phyloP scores from a whole-genome alignment of 352 stramenopile genomes.

The Hyaloperonospora arabidopsidis region DNA sequence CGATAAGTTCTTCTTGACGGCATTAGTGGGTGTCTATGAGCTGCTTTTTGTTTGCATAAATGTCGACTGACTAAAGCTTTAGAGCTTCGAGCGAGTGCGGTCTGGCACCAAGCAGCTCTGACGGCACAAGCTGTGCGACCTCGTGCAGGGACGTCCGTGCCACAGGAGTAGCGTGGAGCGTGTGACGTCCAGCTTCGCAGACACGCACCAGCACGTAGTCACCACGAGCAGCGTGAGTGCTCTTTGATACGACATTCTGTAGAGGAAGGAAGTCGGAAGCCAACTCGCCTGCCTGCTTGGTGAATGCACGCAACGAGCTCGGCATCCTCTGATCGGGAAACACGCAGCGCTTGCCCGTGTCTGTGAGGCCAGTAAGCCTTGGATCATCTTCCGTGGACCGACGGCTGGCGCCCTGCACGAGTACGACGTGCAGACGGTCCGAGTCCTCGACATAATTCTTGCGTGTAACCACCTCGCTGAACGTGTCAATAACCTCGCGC shows the following conservation, averaged over 20 bases:
- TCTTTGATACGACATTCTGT: constrained; percentile 21
- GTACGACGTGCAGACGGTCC: constrained; percentile 89
- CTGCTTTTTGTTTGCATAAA: constrained; percentile 7
- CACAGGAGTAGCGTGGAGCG: constrained; percentile 72
- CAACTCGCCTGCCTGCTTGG: constrained; percentile 27
- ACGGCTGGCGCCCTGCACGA: constrained; percentile 92
- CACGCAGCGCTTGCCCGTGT: constrained; percentile 88
- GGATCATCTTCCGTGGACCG: constrained; percentile 62
- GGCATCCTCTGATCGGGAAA: constrained; percentile 60
- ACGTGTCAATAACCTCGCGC: constrained; percentile 94
- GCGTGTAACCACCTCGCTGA: constrained; percentile 82
- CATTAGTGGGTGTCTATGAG: constrained; percentile 1
- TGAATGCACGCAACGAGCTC: constrained; percentile 40
- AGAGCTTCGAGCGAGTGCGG: constrained; percentile 35
- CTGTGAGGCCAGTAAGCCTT: constrained; percentile 80
- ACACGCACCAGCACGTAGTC: constrained; percentile 84
- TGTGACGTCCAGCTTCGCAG: constrained; percentile 72
- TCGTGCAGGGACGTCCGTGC: constrained; percentile 69
- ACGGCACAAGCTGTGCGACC: constrained; percentile 39
- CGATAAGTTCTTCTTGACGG: constrained; percentile 6
- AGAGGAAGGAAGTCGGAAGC: constrained; percentile 45
- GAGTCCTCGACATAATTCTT: constrained; percentile 90
- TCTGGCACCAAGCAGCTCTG: constrained; percentile 50
- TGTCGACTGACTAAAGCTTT: constrained; percentile 27
- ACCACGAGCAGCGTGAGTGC: constrained; percentile 44